A percentile compares a stretch with the other conserved stretches of the same genome.
Conservation (phyloP, 2,329 filamentous ascomycete species). For the Exophiala alcalophila region DNA sequence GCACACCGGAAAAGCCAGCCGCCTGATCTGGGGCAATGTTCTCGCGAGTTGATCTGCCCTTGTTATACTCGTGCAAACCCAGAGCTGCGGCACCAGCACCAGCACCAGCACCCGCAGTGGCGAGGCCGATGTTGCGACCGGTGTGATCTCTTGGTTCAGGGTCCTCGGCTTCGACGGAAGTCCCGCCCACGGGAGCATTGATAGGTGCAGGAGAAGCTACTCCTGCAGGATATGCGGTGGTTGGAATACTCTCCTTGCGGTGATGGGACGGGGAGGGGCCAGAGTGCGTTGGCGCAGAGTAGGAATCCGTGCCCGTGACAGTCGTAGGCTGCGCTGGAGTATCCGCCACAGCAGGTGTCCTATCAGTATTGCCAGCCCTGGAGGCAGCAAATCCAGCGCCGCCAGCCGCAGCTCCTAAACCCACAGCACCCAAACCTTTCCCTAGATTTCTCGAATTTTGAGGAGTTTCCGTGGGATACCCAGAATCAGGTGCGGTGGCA, state of each 20-base stretch:
- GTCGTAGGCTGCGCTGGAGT: conserved; percentile 21
- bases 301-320: conserved; percentile 22
- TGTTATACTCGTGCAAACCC: conserved; percentile 14
- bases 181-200: conserved; percentile 27
- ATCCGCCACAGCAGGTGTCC: conserved; percentile 6
- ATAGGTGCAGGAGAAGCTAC: conserved; percentile 23
- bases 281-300: conserved; percentile 20
- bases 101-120: conserved; percentile 15
- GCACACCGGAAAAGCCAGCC: neutral
- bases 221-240: conserved; percentile 29
- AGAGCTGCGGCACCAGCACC: conserved; percentile 16
- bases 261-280: conserved; percentile 20
- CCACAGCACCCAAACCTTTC: conserved; percentile 27
- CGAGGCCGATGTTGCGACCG: conserved; percentile 17
- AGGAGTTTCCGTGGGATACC: conserved; percentile 2
- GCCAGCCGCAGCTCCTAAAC: conserved; percentile 23
- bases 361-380: conserved; percentile 5
- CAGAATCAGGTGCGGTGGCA: conserved; percentile 2
- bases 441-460: conserved; percentile 16
- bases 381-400: conserved; percentile 12
- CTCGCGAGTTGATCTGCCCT: conserved; percentile 1
- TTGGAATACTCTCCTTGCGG: conserved; percentile 28
- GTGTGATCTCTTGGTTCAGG: conserved; percentile 8
- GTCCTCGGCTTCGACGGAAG: conserved; percentile 5
- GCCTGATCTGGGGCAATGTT: neutral